A percentile compares a stretch with the other conserved stretches of the same genome.
phyloP scores from a whole-genome alignment of 2,329 filamentous ascomycete genomes.

The Beauveria sp. region DNA sequence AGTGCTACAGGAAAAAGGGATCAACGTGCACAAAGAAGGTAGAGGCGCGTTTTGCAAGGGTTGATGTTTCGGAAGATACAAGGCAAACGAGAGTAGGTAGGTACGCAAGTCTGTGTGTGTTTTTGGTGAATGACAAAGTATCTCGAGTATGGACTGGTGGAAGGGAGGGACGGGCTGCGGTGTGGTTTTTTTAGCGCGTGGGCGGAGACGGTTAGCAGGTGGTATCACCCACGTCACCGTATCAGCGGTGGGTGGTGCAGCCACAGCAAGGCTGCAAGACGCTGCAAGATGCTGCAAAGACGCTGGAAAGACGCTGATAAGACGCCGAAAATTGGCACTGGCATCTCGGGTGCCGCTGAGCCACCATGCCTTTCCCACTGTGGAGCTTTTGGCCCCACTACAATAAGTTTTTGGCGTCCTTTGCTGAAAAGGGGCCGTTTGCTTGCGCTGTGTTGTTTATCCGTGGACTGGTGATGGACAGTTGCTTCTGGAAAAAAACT shows the following conservation, averaged over 20 bases:
- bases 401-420: neutral
- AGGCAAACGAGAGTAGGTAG: neutral
- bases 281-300: too few species aligned
- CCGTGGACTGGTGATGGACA: too few species aligned
- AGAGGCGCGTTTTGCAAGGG: slow-evolving; percentile 10
- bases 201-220: neutral
- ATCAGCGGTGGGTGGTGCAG: too few species aligned
- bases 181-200: neutral
- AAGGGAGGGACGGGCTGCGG: neutral
- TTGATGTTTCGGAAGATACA: slow-evolving; percentile 10
- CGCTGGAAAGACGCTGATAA: too few species aligned
- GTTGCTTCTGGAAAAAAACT: too few species aligned
- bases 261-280: too few species aligned
- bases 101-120: neutral
- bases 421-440: neutral
- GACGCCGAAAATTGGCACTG: too few species aligned
- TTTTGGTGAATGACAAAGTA: neutral
- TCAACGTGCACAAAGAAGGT: slow-evolving; percentile 10
- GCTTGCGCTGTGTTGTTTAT: neutral
- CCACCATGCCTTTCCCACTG: slow-evolving; percentile 19
- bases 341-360: slow-evolving; percentile 17
- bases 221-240: too few species aligned
- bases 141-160: neutral
- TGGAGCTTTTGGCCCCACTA: slow-evolving; percentile 13
- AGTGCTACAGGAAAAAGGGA: slow-evolving; percentile 2